Evolutionary conservation across 2,329 filamentous ascomycete species (phyloP), one percentile per base, ranked within the genome.

Genomic region (Zasmidium citrigriseum): DNA sequence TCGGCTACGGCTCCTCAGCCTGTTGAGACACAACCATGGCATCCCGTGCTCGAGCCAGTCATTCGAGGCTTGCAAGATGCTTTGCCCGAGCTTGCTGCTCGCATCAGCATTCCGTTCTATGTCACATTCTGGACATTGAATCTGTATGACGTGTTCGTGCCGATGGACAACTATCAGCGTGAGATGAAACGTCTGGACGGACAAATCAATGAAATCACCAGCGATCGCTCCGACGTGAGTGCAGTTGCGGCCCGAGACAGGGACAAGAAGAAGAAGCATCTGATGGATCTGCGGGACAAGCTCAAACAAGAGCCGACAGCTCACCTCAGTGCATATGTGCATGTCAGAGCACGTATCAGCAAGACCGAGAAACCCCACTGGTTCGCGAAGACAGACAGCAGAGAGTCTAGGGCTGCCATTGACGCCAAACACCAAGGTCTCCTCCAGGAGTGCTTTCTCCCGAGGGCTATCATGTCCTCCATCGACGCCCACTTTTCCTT

Each of bases 121-220:
- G 86, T 90, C 46, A 90, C 89, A 0, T 99, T 99, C 76, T 99
- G 95, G 95, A 88, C 93, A 52, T 81, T 97, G 12, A 88, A 91
- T 24, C 83, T 96, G 2, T 87, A 89, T 47, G 93, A 99, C 71
- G 80, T 97, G 57, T 84, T 86, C 57, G 86, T 93, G 63, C 90
- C 90, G 1, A 86, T 86, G 61, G 83, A 86, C 29, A 89, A 88
- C 60, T 99, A 99, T 71, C 83, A 89, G 49, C 83, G 86, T 16
- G 92, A 96, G 70, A 86, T 88, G 34, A 84, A 86, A 20, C 83
- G 86, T 9, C 80, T 92, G 21, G 84, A 87, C 65, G 85, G 84
- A 55, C 86, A 89, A 68, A 83, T 89, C 49, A 80, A 85, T 29
- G 82, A 86, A 1, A 80, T 95, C 55, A 85, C 85, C 66, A 86